Percentiles rank a stretch among this genome's conserved stretches.
Evolutionary conservation across 352 stramenopile species (phyloP).

Genomic region (Phytophthora pini): DNA sequence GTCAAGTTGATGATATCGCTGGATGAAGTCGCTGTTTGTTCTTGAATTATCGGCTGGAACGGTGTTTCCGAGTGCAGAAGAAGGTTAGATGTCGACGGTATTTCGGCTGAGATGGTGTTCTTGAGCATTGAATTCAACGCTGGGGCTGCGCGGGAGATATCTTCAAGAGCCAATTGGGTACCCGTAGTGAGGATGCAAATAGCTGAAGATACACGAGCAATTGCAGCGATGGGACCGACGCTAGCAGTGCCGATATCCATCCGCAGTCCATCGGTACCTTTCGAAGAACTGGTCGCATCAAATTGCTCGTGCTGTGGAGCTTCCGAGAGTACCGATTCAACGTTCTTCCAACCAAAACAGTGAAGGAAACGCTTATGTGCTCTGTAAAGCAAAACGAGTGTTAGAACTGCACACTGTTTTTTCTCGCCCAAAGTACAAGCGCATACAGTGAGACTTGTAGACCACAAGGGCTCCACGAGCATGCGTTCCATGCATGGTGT

Average conservation of each 20-base stretch:
- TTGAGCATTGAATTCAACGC: constrained; percentile 8
- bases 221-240: constrained; percentile 30
- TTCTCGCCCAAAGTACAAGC: neutral
- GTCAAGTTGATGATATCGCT: constrained; percentile 46
- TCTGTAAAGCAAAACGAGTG: constrained; percentile 11
- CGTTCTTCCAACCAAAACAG: constrained; percentile 38
- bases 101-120: constrained; percentile 2
- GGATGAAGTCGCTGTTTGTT: constrained; percentile 3
- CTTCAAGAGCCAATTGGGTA: constrained; percentile 33
- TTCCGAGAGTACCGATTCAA: constrained; percentile 16
- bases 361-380: constrained; percentile 29
- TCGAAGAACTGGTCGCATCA: constrained; percentile 14
- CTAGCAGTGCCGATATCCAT: constrained; percentile 16
- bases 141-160: constrained; percentile 11
- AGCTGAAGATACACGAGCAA: constrained; percentile 31
- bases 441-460: constrained; percentile 49
- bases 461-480: constrained; percentile 55
- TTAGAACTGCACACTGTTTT: constrained; percentile 3
- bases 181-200: constrained; percentile 36
- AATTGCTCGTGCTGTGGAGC: constrained; percentile 25
- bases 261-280: constrained; percentile 4
- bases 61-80: constrained; percentile 8
- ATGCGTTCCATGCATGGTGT: constrained; percentile 29
- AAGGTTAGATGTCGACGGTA: constrained; percentile 3
- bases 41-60: neutral